Percentiles rank a stretch among this genome's conserved stretches.
Evolutionary conservation across 2,329 filamentous ascomycete species (phyloP).

Genomic region (Nigrospora osmanthi): DNA sequence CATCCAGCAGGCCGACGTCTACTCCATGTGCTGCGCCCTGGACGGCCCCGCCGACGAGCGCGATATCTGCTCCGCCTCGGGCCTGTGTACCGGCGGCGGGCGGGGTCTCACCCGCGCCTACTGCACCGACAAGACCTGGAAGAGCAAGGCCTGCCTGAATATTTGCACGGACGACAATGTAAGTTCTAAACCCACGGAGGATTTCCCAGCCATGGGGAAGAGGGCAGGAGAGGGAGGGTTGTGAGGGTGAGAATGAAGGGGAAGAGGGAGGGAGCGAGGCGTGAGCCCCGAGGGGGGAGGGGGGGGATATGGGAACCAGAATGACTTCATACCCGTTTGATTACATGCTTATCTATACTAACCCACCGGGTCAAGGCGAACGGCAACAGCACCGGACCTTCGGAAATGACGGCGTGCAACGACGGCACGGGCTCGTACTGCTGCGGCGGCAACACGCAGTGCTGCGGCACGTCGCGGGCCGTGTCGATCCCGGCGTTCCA

Average conservation of each 20-base stretch:
- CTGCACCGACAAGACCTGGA: conserved; percentile 22
- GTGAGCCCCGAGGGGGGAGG: no score
- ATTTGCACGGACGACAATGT: conserved; percentile 16
- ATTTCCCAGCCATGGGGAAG: no score
- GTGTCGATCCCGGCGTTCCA: conserved; percentile 12
- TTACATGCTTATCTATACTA: no score
- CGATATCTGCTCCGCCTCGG: conserved; percentile 18
- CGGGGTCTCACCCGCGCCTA: conserved; percentile 15
- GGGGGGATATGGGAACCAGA: no score
- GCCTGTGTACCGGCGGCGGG: conserved; percentile 17
- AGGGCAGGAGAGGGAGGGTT: no score
- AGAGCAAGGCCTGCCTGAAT: conserved; percentile 19
- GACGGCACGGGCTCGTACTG: conserved; percentile 19
- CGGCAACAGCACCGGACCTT: conserved; percentile 15
- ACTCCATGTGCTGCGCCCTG: conserved; percentile 21
- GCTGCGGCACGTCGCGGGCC: conserved; percentile 17
- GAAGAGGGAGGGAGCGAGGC: no score
- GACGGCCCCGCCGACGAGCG: conserved; percentile 13
- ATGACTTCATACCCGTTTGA: no score
- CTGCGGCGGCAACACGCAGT: conserved; percentile 19
- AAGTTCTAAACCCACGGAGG: background rate
- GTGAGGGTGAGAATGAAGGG: no score
- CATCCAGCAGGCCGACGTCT: conserved; percentile 17
- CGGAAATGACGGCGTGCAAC: conserved; percentile 18
- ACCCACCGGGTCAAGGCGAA: conserved; percentile 7